These are phyloP conservation scores for Suillus placidus DNA, from an alignment of 768 basidiomycete genomes.

Conservation along the genomic window DNA sequence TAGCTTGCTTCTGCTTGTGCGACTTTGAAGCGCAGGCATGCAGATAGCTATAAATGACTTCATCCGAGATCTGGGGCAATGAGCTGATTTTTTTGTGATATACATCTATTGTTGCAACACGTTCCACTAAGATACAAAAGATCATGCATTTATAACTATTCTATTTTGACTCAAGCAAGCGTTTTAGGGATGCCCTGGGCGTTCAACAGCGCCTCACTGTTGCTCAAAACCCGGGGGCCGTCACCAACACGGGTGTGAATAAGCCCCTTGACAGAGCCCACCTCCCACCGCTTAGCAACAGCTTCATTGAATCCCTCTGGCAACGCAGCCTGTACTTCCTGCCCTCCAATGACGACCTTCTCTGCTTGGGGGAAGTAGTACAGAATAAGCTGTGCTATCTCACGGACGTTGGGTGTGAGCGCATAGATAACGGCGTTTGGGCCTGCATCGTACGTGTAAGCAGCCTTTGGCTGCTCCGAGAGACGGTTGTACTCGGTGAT, in stretches of 20 bases:
- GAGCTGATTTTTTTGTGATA: background rate
- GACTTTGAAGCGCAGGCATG: background rate
- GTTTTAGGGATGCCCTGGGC: slow-evolving; percentile 69
- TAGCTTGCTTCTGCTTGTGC: background rate
- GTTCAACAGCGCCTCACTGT: slow-evolving; percentile 67
- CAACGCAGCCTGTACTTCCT: slow-evolving; percentile 49
- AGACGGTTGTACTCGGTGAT: slow-evolving; percentile 93
- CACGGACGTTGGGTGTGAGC: slow-evolving; percentile 70
- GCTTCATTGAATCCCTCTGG: slow-evolving; percentile 75
- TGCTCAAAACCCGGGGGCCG: slow-evolving; percentile 74
- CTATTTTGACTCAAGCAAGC: slow-evolving; percentile 33
- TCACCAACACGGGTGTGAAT: slow-evolving; percentile 95
- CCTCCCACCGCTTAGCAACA: slow-evolving; percentile 72
- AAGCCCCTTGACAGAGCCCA: slow-evolving; percentile 82
- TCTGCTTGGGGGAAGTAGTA: slow-evolving; percentile 84
- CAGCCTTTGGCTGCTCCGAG: slow-evolving; percentile 70
- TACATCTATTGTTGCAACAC: background rate
- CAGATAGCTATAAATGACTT: background rate
- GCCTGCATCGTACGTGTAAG: slow-evolving; percentile 99
- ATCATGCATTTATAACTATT: background rate
- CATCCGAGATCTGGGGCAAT: background rate
- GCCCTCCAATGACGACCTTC: slow-evolving; percentile 49
- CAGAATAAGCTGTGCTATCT: slow-evolving; percentile 75
- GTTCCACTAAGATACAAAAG: slow-evolving; percentile 3
- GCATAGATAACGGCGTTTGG: slow-evolving; percentile 99